phyloP scores from a whole-genome alignment of 2,329 filamentous ascomycete genomes.

The Davidsoniella neocaledoniae region DNA sequence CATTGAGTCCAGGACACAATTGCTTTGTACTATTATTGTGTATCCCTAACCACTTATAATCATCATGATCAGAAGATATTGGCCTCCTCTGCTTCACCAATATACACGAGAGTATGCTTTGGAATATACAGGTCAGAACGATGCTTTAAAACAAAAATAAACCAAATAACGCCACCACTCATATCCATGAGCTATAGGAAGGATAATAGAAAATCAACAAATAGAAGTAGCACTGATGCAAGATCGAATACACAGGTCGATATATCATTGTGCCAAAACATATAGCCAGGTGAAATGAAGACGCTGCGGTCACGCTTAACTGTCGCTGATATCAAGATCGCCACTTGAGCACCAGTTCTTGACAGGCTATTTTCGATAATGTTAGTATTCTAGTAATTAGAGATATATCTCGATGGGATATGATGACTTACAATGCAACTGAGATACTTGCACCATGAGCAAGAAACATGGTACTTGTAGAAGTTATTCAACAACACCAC shows the following conservation, averaged over 20 bases:
- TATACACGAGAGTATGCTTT: not conserved
- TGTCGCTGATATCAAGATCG: constrained; percentile 14
- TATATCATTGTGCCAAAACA: no score
- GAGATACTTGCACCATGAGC: constrained; percentile 87
- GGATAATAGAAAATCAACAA: not conserved
- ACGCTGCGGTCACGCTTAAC: not conserved
- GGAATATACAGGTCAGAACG: not conserved
- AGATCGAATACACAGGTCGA: no score
- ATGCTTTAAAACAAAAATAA: not conserved
- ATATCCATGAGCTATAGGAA: not conserved
- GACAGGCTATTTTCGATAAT: constrained; percentile 30
- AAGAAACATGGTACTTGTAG: constrained; percentile 60
- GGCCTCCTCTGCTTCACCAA: not conserved
- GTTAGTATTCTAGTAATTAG: constrained; percentile 15
- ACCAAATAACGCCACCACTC: not conserved
- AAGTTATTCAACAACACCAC: constrained; percentile 82
- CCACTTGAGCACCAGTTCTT: constrained; percentile 50
- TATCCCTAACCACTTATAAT: no score
- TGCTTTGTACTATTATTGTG: no score
- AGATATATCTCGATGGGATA: not conserved
- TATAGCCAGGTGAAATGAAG: no score
- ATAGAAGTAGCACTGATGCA: not conserved
- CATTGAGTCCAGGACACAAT: no score
- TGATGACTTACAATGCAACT: constrained; percentile 65
- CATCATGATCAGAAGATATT: no score